Evolutionary conservation across 2,329 filamentous ascomycete genomes (phyloP).

Genomic region (Chaetomiaceae sp.): DNA sequence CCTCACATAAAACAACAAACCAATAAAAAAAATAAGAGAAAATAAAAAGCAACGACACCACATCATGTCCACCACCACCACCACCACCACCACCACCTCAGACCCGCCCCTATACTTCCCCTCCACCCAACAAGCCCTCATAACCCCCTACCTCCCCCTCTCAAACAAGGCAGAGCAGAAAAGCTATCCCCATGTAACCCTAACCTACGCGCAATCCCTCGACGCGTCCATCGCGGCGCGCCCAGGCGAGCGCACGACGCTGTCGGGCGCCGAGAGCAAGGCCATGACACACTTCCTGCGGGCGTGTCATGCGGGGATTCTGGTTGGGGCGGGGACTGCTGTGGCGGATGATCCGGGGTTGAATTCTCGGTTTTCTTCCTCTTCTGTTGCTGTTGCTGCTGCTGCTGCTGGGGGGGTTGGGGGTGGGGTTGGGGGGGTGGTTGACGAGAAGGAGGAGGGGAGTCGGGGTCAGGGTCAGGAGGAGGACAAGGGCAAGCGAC

Average conservation of each 20-base stretch:
- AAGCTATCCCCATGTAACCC: constrained; percentile 53
- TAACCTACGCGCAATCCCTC: constrained; percentile 88
- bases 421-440: too few relatives aligned
- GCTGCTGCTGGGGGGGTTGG: constrained; percentile 3
- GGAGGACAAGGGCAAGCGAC: neutral
- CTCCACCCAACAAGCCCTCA: constrained; percentile 5
- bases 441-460: too few relatives aligned
- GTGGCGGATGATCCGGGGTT: constrained; percentile 79
- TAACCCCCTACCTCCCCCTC: constrained; percentile 18
- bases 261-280: constrained; percentile 81
- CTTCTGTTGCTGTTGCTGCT: neutral
- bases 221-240: constrained; percentile 73
- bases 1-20: neutral
- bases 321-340: constrained; percentile 80
- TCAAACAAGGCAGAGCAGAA: too few relatives aligned
- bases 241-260: constrained; percentile 72
- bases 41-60: neutral
- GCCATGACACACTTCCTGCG: constrained; percentile 91
- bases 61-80: neutral
- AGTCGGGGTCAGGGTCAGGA: neutral
- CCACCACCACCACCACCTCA: constrained; percentile 19
- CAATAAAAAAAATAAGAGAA: too few relatives aligned
- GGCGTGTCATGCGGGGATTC: constrained; percentile 74
- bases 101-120: constrained; percentile 24
- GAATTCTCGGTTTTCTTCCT: constrained; percentile 75